phyloP scores from a whole-genome alignment of 495 filamentous ascomycete species.

The Parathielavia hyrcaniae region DNA sequence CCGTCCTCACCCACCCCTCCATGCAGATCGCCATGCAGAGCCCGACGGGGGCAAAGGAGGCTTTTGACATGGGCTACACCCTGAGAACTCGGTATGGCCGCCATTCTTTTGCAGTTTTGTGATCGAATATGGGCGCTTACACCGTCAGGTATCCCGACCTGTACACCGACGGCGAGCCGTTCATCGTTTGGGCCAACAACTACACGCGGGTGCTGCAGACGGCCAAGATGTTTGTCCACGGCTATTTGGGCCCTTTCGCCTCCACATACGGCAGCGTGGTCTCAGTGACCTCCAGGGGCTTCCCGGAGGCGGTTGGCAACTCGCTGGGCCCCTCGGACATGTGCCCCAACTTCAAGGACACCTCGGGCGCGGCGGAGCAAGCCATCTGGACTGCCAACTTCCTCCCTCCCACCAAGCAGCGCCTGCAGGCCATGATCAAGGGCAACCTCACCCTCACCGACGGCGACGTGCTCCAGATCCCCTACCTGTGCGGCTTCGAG shows the following conservation, averaged over 20 bases:
- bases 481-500: slow-evolving; percentile 57
- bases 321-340: slow-evolving; percentile 51
- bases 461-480: slow-evolving; percentile 48
- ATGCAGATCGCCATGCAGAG: slow-evolving; percentile 48
- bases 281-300: slow-evolving; percentile 42
- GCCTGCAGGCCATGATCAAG: slow-evolving; percentile 43
- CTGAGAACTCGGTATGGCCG: slow-evolving; percentile 24
- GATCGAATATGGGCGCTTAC: neutral
- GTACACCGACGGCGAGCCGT: slow-evolving; percentile 49
- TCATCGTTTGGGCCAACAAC: slow-evolving; percentile 53
- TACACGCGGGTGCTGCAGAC: slow-evolving; percentile 50
- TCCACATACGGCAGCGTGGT: slow-evolving; percentile 44
- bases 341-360: slow-evolving; percentile 47
- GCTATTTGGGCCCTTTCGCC: slow-evolving; percentile 47
- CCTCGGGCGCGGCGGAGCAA: slow-evolving; percentile 38
- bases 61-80: slow-evolving; percentile 37
- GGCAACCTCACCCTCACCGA: slow-evolving; percentile 47
- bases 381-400: slow-evolving; percentile 42
- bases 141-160: slow-evolving; percentile 43
- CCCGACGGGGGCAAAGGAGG: slow-evolving; percentile 52
- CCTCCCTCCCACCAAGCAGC: slow-evolving; percentile 44
- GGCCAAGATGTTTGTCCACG: slow-evolving; percentile 48
- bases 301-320: slow-evolving; percentile 44
- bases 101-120: neutral
- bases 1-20: slow-evolving; percentile 44